Base-by-base conservation (phyloP, 2,329 filamentous ascomycete genomes). In the Blastomyces percursus region DNA sequence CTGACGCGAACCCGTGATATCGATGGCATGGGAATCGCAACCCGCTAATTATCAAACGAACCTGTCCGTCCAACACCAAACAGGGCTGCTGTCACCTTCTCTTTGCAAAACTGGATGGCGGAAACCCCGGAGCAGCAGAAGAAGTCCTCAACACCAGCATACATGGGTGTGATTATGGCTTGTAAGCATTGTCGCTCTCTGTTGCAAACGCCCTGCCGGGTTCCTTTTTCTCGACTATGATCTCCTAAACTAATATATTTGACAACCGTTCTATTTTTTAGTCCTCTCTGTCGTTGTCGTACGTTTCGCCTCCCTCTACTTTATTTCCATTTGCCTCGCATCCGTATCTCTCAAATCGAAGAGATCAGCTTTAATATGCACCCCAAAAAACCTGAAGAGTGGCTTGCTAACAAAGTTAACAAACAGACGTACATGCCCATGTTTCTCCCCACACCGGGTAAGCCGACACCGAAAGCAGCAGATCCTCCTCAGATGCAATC, bases 161-260 rank as follows among this genome's bases (percentile, higher is more conserved):
- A 85, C 73, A 87, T 94, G 76, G 86, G 86, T 62, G 85, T 94
- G 62, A 82, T 86, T 75, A 94, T 95, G 89, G 85, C 89, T 24
- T 71, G 88, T 91, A 80, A 70, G 86, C 82, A 51, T 19, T 59
- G 24, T 62, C 59, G 8, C 56, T 35, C 57, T 14, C 38, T 16
- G 64, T 9, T 14, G 32, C 12, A 35, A 14, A 46, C 61, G 65
- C 65, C 61, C 63, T 51, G 24, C 44, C 40, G 1, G 11, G 12
- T 27, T 42, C 46, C 38, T 24, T 27, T 50, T 19, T n/a, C 30
- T 54, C 42, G 21, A 51, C 1, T 16, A 9, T 27, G 24, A 11
- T 14, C 40, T 27, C 50, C 48, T 60, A 63, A 68, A 69, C 62
- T 69, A 61, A 38, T 38, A 24, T 48, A 27, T n/a, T 48, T 48